Percentiles rank a stretch among this genome's conserved stretches.
Conservation (phyloP, 352 stramenopile species). For the Globisporangium camurandrum region DNA sequence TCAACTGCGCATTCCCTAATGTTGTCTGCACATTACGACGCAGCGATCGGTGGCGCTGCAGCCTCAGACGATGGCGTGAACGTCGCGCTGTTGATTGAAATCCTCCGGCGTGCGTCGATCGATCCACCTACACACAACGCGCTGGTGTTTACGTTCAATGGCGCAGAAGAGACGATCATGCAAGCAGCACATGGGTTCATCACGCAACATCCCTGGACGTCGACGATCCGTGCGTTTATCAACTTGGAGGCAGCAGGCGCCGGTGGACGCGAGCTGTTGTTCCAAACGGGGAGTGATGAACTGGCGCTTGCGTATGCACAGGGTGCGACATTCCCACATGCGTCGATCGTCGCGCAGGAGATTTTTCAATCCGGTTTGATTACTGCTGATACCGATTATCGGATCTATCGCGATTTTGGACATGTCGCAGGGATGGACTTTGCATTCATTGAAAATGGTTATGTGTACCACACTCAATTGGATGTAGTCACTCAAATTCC, state of each 20-base stretch:
- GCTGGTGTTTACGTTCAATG: constrained; percentile 80
- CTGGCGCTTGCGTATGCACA: constrained; percentile 61
- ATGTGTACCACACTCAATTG: constrained; percentile 71
- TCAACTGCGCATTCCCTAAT: constrained; percentile 45
- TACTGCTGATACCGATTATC: constrained; percentile 65
- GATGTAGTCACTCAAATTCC: constrained; percentile 72
- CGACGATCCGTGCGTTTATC: constrained; percentile 66
- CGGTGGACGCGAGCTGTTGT: constrained; percentile 64
- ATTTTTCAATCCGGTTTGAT: constrained; percentile 73
- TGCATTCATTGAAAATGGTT: constrained; percentile 73
- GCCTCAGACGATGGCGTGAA: constrained; percentile 75
- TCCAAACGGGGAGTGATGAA: constrained; percentile 73
- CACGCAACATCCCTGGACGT: constrained; percentile 68
- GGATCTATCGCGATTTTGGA: constrained; percentile 66
- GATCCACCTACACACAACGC: constrained; percentile 37
- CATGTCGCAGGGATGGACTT: constrained; percentile 78
- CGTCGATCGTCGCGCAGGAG: constrained; percentile 71
- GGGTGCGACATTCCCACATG: constrained; percentile 64
- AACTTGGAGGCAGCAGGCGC: constrained; percentile 70
- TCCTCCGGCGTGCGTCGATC: constrained; percentile 37
- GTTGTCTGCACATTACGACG: constrained; percentile 78
- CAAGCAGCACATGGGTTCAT: constrained; percentile 77
- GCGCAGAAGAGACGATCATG: constrained; percentile 73
- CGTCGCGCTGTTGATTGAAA: constrained; percentile 75
- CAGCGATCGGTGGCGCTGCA: constrained; percentile 56